Evolutionary conservation across 495 filamentous ascomycete species (phyloP).

Genomic region (Aspergillus sclerotioniger): DNA sequence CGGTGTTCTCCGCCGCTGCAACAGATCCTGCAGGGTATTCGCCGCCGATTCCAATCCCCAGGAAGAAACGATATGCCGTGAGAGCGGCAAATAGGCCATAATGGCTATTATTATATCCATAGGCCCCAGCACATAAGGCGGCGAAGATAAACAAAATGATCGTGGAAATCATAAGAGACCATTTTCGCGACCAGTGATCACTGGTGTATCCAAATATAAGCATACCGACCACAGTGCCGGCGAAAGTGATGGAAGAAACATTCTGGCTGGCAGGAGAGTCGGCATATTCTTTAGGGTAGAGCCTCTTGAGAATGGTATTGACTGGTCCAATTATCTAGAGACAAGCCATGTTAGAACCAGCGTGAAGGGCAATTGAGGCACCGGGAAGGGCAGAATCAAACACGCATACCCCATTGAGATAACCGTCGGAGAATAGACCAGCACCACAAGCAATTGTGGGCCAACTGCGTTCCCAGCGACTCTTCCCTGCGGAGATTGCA

Average conservation of each 20-base stretch:
- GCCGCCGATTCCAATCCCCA: slow-evolving; percentile 63
- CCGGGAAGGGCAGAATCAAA: neutral
- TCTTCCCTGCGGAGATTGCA: slow-evolving; percentile 26
- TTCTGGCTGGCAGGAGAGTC: slow-evolving; percentile 65
- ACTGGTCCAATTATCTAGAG: slow-evolving; percentile 77
- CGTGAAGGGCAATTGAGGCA: neutral
- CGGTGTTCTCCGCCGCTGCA: slow-evolving; percentile 77
- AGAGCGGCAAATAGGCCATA: slow-evolving; percentile 75
- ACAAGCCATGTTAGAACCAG: slow-evolving; percentile 1
- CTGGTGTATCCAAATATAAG: slow-evolving; percentile 77
- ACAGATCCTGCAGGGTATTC: slow-evolving; percentile 92
- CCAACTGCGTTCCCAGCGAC: slow-evolving; percentile 60
- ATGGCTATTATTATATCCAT: slow-evolving; percentile 61
- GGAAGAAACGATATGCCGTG: slow-evolving; percentile 82
- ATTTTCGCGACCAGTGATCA: slow-evolving; percentile 81
- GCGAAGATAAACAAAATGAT: slow-evolving; percentile 81
- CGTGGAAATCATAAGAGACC: slow-evolving; percentile 77
- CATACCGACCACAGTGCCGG: slow-evolving; percentile 83
- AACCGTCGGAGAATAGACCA: slow-evolving; percentile 87
- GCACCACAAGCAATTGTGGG: slow-evolving; percentile 80
- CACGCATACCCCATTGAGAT: slow-evolving; percentile 69
- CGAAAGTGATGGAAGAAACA: slow-evolving; percentile 79
- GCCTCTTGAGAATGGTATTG: slow-evolving; percentile 61
- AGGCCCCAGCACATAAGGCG: slow-evolving; percentile 72
- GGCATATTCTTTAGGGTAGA: slow-evolving; percentile 65